Conservation (phyloP, 441 rosid genomes). For the Euphorbia schlechtendalii region DNA sequence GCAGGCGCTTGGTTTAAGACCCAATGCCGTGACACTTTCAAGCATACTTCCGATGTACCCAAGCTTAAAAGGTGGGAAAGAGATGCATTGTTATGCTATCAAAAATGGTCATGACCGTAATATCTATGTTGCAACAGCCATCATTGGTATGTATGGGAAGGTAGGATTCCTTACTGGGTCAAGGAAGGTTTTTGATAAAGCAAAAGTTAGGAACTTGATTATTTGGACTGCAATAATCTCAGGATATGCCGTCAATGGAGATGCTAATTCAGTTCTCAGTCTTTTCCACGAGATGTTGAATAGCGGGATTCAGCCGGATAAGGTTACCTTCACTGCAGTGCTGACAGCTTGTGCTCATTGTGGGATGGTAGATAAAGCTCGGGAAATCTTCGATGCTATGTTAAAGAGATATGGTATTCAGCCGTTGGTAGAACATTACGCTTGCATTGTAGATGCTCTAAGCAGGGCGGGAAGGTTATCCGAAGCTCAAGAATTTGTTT, state of each 20-base stretch:
- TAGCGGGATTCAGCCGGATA: constrained; percentile 52
- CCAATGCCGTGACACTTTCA: constrained; percentile 61
- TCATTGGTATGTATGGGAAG: constrained; percentile 66
- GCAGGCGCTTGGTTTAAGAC: constrained; percentile 44
- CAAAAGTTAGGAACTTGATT: constrained; percentile 51
- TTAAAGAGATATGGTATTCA: constrained; percentile 30
- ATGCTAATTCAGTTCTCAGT: constrained; percentile 42
- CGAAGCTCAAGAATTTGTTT: constrained; percentile 62
- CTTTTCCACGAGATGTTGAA: constrained; percentile 54
- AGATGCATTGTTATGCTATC: constrained; percentile 57
- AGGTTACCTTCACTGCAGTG: constrained; percentile 64
- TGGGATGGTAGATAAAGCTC: constrained; percentile 54
- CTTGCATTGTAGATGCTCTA: constrained; percentile 70
- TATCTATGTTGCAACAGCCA: constrained; percentile 61
- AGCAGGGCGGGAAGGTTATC: constrained; percentile 67
- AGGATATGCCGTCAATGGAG: constrained; percentile 69
- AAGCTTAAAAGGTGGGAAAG: constrained; percentile 66
- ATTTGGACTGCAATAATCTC: constrained; percentile 83
- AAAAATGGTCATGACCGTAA: constrained; percentile 41
- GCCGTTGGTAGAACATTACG: constrained; percentile 71
- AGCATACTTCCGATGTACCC: constrained; percentile 59
- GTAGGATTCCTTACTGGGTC: constrained; percentile 60
- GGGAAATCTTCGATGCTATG: constrained; percentile 51
- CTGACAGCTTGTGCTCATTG: constrained; percentile 73
- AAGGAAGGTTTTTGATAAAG: constrained; percentile 45